Evolutionary conservation across 352 stramenopile genomes (phyloP).

Genomic region (Ophiocytium majus): DNA sequence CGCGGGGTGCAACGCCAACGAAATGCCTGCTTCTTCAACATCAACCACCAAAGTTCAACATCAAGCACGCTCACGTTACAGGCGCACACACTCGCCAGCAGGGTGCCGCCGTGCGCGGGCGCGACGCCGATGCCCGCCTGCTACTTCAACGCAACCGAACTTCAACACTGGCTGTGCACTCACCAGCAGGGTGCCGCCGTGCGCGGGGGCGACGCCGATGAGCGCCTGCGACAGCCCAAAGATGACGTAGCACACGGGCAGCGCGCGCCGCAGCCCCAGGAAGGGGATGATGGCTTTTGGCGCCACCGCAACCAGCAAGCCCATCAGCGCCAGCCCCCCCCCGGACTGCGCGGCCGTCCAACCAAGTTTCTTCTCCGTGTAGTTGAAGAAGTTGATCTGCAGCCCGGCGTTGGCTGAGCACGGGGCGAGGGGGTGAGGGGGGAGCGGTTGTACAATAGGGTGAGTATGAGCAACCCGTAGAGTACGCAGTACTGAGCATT

Average conservation of each 20-base stretch:
- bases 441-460: neutral
- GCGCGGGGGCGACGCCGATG: constrained; percentile 36
- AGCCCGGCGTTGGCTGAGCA: constrained; percentile 30
- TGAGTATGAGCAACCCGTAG: neutral
- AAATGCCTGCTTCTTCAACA: too few relatives aligned
- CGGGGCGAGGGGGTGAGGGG: neutral
- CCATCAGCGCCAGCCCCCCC: constrained; percentile 39
- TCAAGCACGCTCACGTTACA: too few relatives aligned
- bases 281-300: constrained; percentile 30
- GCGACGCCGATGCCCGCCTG: constrained; percentile 41
- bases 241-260: neutral
- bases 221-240: constrained; percentile 23
- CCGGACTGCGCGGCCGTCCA: constrained; percentile 48
- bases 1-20: too few relatives aligned
- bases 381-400: constrained; percentile 53
- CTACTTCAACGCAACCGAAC: too few relatives aligned
- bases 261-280: neutral
- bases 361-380: constrained; percentile 48
- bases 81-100: too few relatives aligned
- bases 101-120: constrained; percentile 2
- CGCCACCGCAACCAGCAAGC: constrained; percentile 38
- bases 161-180: too few relatives aligned
- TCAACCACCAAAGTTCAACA: too few relatives aligned
- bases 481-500: too few relatives aligned
- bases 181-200: neutral